A percentile compares a stretch with the other conserved stretches of the same genome.
Conservation (phyloP, 2,329 filamentous ascomycete species). For the Thelonectria olida region DNA sequence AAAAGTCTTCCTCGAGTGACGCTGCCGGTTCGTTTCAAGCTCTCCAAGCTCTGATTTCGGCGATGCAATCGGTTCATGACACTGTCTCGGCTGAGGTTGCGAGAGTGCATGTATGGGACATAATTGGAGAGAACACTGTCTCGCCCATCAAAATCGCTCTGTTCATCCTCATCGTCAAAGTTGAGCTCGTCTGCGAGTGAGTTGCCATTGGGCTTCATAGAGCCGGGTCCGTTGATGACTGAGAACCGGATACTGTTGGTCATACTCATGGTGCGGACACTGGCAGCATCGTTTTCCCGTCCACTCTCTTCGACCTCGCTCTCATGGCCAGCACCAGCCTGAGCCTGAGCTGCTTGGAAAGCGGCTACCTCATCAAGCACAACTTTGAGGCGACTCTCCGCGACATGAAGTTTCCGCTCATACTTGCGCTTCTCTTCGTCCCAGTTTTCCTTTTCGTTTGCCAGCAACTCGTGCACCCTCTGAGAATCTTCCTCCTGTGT, state of each 20-base stretch:
- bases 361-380: slow-evolving; percentile 87
- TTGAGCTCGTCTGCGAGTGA: slow-evolving; percentile 92
- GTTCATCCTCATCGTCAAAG: slow-evolving; percentile 81
- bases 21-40: slow-evolving; percentile 64
- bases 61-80: slow-evolving; percentile 58
- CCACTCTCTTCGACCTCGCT: slow-evolving; percentile 69
- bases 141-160: slow-evolving; percentile 77
- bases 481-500: slow-evolving; percentile 85
- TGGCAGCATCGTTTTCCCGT: slow-evolving; percentile 76
- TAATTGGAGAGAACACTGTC: slow-evolving; percentile 66
- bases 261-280: slow-evolving; percentile 76
- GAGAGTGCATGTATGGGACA: slow-evolving; percentile 55
- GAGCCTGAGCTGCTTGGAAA: slow-evolving; percentile 65
- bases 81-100: slow-evolving; percentile 68
- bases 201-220: slow-evolving; percentile 69
- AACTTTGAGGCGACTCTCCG: slow-evolving; percentile 84
- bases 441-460: slow-evolving; percentile 85
- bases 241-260: slow-evolving; percentile 80
- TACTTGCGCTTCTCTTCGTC: slow-evolving; percentile 82
- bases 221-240: slow-evolving; percentile 65
- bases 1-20: slow-evolving; percentile 62
- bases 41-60: slow-evolving; percentile 68
- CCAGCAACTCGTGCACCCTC: slow-evolving; percentile 82
- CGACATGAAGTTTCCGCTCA: slow-evolving; percentile 88
- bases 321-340: slow-evolving; percentile 53